Percentiles rank a stretch among this genome's conserved stretches.
phyloP scores from a whole-genome alignment of 1,284 basidiomycete species.

The Ustilago bromivora region DNA sequence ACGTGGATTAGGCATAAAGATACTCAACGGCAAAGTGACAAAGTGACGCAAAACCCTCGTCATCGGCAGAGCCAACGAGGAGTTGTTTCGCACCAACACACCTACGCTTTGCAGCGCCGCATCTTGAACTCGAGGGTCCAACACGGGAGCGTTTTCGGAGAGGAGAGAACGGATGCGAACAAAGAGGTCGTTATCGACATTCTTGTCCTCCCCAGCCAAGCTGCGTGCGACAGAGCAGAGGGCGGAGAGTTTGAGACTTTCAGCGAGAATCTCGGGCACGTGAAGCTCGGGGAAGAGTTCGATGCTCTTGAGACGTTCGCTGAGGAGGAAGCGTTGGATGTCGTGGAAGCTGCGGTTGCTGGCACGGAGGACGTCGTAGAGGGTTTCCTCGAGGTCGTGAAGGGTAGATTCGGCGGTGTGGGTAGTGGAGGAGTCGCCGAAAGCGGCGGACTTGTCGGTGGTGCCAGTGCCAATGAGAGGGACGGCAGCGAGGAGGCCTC shows the following conservation, averaged over 20 bases:
- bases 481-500: slow-evolving; percentile 45
- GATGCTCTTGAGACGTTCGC: slow-evolving; percentile 50
- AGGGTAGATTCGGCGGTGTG: slow-evolving; percentile 9
- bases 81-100: slow-evolving; percentile 85
- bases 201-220: slow-evolving; percentile 67
- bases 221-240: slow-evolving; percentile 82
- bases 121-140: slow-evolving; percentile 84
- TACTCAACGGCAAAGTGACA: slow-evolving; percentile 85
- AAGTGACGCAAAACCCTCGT: slow-evolving; percentile 86
- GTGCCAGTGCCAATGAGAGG: slow-evolving; percentile 32
- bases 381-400: slow-evolving; percentile 68
- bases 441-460: slow-evolving; percentile 43
- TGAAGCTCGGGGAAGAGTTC: slow-evolving; percentile 58
- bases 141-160: slow-evolving; percentile 83
- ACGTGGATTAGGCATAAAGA: slow-evolving; percentile 77
- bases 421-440: slow-evolving; percentile 68
- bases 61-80: slow-evolving; percentile 81
- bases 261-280: slow-evolving; percentile 54
- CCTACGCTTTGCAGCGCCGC: slow-evolving; percentile 84
- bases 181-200: slow-evolving; percentile 77
- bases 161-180: slow-evolving; percentile 80
- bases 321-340: slow-evolving; percentile 64
- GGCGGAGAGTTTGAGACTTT: slow-evolving; percentile 83
- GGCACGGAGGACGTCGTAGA: slow-evolving; percentile 53
- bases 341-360: slow-evolving; percentile 64